A percentile compares a stretch with the other conserved stretches of the same genome.
phyloP scores from a whole-genome alignment of 345 rosid species.

The Eucalyptus tenuipes region DNA sequence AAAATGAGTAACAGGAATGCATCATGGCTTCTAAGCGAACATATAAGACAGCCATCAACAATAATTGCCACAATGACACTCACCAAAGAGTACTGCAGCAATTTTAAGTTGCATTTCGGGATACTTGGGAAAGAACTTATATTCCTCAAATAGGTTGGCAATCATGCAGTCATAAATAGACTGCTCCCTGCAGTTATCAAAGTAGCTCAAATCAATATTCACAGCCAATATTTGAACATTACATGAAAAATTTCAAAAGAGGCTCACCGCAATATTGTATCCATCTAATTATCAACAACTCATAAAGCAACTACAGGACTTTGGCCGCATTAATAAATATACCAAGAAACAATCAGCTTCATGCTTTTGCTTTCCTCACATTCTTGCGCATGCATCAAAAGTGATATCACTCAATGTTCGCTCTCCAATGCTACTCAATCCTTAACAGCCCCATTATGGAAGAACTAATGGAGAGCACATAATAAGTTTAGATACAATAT shows the following conservation, averaged over 20 bases:
- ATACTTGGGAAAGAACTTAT: constrained; percentile 89
- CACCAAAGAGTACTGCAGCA: constrained; percentile 90
- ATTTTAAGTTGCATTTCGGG: constrained; percentile 93
- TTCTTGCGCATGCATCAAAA: background rate
- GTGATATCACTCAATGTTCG: background rate
- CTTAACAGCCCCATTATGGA: background rate
- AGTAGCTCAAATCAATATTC: background rate
- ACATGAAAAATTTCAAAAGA: background rate
- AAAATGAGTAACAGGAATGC: background rate
- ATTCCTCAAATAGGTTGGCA: constrained; percentile 90
- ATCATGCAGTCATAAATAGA: constrained; percentile 91
- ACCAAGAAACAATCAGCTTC: background rate
- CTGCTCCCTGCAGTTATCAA: constrained; percentile 55
- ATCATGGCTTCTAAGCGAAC: background rate
- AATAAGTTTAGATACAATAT: background rate
- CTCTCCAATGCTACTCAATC: background rate
- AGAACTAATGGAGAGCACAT: background rate
- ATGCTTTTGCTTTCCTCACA: background rate
- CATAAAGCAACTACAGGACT: background rate
- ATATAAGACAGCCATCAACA: background rate
- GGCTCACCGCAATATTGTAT: background rate
- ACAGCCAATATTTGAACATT: background rate
- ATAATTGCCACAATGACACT: background rate
- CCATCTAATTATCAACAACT: background rate
- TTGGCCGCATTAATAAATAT: background rate